These are phyloP conservation scores for Selaginella moellendorffii DNA, from an alignment of 75 land plant species.

Conservation along the genomic window DNA sequence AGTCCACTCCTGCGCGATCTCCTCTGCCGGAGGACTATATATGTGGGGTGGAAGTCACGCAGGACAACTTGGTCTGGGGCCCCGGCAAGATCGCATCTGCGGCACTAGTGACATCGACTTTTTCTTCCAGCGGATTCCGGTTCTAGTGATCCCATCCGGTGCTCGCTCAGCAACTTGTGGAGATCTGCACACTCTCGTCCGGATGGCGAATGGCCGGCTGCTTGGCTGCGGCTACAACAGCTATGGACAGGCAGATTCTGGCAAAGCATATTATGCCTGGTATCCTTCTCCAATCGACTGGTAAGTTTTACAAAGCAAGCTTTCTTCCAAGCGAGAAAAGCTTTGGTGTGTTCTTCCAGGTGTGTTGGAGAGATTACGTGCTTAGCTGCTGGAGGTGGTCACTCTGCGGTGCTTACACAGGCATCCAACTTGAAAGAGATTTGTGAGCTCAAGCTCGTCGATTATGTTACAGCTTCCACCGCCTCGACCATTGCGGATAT, in stretches of 20 bases:
- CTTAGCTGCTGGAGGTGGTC: conserved; percentile 88
- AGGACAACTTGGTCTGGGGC: conserved; percentile 71
- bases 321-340: too few relatives aligned
- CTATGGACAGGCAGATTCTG: conserved; percentile 85
- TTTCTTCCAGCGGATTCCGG: conserved; percentile 49
- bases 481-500: conserved; percentile 54
- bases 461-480: conserved; percentile 41
- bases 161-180: conserved; percentile 73
- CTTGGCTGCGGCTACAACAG: conserved; percentile 93
- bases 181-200: conserved; percentile 62
- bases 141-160: conserved; percentile 41
- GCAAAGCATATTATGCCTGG: conserved; percentile 75
- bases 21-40: conserved; percentile 53
- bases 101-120: conserved; percentile 26
- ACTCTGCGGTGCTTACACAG: conserved; percentile 87
- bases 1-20: conserved; percentile 65
- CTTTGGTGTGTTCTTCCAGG: too few relatives aligned
- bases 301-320: too few relatives aligned
- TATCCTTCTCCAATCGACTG: conserved; percentile 85
- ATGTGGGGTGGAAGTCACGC: conserved; percentile 83
- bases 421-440: conserved; percentile 67
- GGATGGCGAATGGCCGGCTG: conserved; percentile 54
- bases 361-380: conserved; percentile 73
- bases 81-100: conserved; percentile 16
- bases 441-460: conserved; percentile 75